Percentiles rank a stretch among this genome's conserved stretches.
These are phyloP conservation scores for Fagopyrum tataricum DNA, from an alignment of 148 eudicot genomes.

Conservation along the genomic window DNA sequence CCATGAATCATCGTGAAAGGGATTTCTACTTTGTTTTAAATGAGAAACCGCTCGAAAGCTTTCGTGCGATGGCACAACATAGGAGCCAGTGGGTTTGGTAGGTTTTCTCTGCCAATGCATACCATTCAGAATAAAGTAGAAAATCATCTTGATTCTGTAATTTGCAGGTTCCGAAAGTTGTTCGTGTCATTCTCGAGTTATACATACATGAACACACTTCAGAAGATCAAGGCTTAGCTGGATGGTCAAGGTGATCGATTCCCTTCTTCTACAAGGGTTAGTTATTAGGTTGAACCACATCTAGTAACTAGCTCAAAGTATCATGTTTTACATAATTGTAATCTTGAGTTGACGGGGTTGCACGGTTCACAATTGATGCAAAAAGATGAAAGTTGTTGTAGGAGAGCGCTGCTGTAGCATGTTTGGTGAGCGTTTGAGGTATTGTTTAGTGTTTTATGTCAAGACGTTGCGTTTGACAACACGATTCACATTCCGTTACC, in stretches of 20 bases:
- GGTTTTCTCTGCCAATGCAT: conserved; percentile 13
- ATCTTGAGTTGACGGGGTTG: background rate
- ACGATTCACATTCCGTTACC: too few relatives aligned
- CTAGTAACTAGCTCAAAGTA: too few relatives aligned
- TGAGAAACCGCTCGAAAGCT: conserved; percentile 53
- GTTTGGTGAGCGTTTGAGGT: too few relatives aligned
- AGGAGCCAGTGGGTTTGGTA: conserved; percentile 96
- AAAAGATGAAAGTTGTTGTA: background rate
- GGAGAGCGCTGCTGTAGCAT: background rate
- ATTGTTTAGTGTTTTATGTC: too few relatives aligned
- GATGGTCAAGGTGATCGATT: background rate
- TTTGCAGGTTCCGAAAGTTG: conserved; percentile 72
- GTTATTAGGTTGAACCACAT: background rate
- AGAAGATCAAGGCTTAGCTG: conserved; percentile 36
- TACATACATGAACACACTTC: conserved; percentile 69
- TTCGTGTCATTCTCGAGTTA: conserved; percentile 75
- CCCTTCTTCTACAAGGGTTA: background rate
- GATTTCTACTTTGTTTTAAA: conserved; percentile 48
- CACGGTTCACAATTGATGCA: background rate
- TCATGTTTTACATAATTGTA: background rate
- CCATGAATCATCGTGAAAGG: conserved; percentile 16
- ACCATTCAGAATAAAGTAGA: background rate
- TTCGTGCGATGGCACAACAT: conserved; percentile 86
- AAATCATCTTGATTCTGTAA: background rate
- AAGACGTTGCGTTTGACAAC: too few relatives aligned